A percentile compares a stretch with the other conserved stretches of the same genome.
These are phyloP conservation scores for Candida golubevii DNA, from an alignment of 805 yeast species.

Conservation along the genomic window DNA sequence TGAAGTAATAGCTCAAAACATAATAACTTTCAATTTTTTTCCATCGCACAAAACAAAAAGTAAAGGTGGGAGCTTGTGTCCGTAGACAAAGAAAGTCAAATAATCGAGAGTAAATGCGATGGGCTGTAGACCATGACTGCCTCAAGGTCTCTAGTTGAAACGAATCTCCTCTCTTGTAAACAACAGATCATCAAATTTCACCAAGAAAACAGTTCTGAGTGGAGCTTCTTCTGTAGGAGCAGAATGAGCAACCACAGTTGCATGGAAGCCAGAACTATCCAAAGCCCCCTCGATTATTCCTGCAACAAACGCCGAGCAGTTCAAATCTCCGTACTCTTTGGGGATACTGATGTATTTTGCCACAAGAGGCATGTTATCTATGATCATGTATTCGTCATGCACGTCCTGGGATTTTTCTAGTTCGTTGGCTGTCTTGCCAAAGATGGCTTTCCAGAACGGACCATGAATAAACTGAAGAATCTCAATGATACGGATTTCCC, in stretches of 20 bases:
- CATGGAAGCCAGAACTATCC: constrained; percentile 67
- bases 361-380: constrained; percentile 68
- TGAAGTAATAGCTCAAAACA: too few relatives aligned
- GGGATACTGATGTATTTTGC: constrained; percentile 76
- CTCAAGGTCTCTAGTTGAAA: constrained; percentile 25
- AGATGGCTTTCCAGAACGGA: constrained; percentile 66
- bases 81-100: too few relatives aligned
- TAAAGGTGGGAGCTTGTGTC: too few relatives aligned
- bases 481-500: constrained; percentile 65
- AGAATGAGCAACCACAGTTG: constrained; percentile 78
- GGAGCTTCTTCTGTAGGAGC: constrained; percentile 60
- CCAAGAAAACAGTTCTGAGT: constrained; percentile 66
- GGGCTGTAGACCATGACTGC: too few relatives aligned
- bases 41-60: too few relatives aligned
- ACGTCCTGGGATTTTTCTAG: constrained; percentile 70
- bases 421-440: constrained; percentile 71
- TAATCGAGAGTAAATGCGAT: too few relatives aligned
- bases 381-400: constrained; percentile 71
- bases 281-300: constrained; percentile 82
- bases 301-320: constrained; percentile 79
- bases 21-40: too few relatives aligned
- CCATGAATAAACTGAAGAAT: constrained; percentile 69
- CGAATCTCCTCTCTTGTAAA: constrained; percentile 50
- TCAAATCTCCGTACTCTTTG: constrained; percentile 68
- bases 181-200: constrained; percentile 61